These are phyloP conservation scores for Cydonia oblonga DNA, from an alignment of 331 rosid genomes.

Conservation along the genomic window DNA sequence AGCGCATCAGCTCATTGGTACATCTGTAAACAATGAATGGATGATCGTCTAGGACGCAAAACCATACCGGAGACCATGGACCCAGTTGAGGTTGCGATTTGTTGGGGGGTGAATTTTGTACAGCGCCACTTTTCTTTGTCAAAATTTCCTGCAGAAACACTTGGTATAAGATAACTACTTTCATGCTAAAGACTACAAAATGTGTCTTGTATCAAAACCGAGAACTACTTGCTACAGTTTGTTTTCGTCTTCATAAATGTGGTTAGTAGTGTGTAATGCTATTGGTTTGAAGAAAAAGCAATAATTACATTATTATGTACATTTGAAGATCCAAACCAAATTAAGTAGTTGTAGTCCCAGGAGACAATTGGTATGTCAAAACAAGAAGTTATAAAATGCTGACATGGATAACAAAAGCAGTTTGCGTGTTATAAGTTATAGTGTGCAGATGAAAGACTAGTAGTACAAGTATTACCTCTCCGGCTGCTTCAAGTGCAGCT, in stretches of 20 bases:
- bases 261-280: no score
- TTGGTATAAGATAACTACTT: slow-evolving; percentile 5
- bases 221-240: background rate
- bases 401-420: background rate
- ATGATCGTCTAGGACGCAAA: slow-evolving; percentile 1
- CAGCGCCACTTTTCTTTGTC: slow-evolving; percentile 78
- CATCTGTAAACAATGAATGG: background rate
- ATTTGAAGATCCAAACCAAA: background rate
- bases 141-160: slow-evolving; percentile 54
- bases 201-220: background rate
- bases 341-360: background rate
- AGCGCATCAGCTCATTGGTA: background rate
- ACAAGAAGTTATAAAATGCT: background rate
- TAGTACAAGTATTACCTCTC: slow-evolving; percentile 51
- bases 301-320: no score
- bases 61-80: slow-evolving; percentile 93
- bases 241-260: background rate
- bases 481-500: slow-evolving; percentile 92
- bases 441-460: background rate
- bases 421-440: background rate
- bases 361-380: background rate
- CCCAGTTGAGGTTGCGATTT: slow-evolving; percentile 59
- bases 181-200: background rate
- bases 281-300: no score
- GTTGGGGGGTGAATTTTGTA: slow-evolving; percentile 82